Conservation (phyloP, 805 yeast species). For the Lipomyces starkeyi region DNA sequence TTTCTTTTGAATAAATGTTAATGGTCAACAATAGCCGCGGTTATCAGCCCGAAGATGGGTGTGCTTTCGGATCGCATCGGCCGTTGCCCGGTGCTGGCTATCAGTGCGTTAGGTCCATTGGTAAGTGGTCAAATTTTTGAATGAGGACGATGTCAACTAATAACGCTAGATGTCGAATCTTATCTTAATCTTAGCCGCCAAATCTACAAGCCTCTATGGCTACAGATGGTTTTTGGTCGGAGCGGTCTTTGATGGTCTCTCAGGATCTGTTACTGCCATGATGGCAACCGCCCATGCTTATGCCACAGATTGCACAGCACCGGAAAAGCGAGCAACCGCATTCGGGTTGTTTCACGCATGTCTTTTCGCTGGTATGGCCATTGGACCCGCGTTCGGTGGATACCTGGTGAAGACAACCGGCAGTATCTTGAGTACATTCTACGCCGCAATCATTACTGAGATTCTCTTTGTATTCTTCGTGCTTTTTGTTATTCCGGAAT, state of each 20-base stretch:
- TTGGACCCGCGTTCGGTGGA: conserved; percentile 42
- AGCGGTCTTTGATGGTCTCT: conserved; percentile 54
- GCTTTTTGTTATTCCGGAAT: conserved; percentile 33
- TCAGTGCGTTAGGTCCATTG: conserved; percentile 25
- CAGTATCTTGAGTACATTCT: conserved; percentile 23
- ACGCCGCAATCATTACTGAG: conserved; percentile 11
- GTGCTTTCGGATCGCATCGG: conserved; percentile 35
- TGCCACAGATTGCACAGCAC: conserved; percentile 72
- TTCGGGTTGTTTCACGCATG: conserved; percentile 43
- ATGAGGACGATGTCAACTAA: not conserved
- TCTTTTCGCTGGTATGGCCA: conserved; percentile 41
- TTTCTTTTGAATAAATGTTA: not conserved
- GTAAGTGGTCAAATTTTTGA: not conserved
- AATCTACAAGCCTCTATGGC: conserved; percentile 15
- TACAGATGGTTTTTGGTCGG: conserved; percentile 51
- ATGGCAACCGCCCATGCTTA: conserved; percentile 70
- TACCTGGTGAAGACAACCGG: conserved; percentile 34
- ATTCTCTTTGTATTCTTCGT: conserved; percentile 21
- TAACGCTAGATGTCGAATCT: conserved; percentile 12
- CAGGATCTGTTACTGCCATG: conserved; percentile 68
- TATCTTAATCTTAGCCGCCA: conserved; percentile 22
- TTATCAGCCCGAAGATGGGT: conserved; percentile 31
- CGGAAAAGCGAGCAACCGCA: conserved; percentile 55
- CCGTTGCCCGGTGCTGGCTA: conserved; percentile 27
- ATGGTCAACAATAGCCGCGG: conserved; percentile 22